Base-by-base conservation (phyloP, 2,329 filamentous ascomycete genomes). In the Pseudonectria buxi region DNA sequence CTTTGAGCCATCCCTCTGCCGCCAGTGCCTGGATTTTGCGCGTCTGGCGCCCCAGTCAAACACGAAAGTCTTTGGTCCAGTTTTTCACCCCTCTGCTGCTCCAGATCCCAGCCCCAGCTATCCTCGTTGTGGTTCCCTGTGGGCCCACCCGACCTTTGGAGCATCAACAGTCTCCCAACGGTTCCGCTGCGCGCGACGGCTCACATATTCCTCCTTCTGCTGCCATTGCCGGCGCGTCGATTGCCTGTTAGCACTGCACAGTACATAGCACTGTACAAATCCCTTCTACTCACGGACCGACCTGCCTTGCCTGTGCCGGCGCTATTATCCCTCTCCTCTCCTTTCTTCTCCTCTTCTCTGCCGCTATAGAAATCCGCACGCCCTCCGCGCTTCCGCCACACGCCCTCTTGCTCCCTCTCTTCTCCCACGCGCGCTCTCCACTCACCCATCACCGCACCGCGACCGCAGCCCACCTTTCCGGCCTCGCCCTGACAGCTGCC, bases 11-110 rank as follows among this genome's bases (percentile, higher is more conserved):
- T 22, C 18, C 18, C 5, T 22, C 18, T 22, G 18, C 18, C 18
- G 18, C 9, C 18, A 6, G 18, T 22, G 18, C 47, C 33, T 32
- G 34, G 29, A 36, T 43, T 50, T 48, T 52, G 49, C 49, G 49
- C 49, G 49, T 40, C 49, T 52, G 49, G 49, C 49, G 49, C 36
- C 43, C 47, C 49, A 49, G 50, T 52, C 47, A 46, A 49, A 49
- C 47, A 50, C 47, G 46, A 43, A 46, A 49, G 46, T 40, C 44
- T 51, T 35, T 43, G 39, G 36, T 30, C 40, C 44, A 40, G 36
- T 53, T 51, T 47, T 51, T 45, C 35, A 26, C 42, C 47, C 37
- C 46, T 47, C 44, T 35, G 40, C 28, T 26, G 29, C 22, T 26
- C 37, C 37, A 48, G 41, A 52, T 50, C 51, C 51, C 46, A 54